Evolutionary conservation across 306 rosid species (phyloP).

Genomic region (Geum urbanum): DNA sequence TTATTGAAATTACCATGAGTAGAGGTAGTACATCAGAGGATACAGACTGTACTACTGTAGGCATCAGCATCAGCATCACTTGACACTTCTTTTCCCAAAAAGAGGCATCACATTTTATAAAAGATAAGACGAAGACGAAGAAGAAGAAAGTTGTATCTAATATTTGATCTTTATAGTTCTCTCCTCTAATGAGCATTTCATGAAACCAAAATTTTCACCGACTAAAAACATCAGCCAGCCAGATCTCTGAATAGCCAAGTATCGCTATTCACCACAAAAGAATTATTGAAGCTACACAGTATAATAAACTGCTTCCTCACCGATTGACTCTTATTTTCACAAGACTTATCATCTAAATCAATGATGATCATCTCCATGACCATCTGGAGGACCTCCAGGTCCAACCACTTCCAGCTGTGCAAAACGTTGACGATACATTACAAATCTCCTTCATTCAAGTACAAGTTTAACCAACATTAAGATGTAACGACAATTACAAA

Average conservation of each 20-base stretch:
- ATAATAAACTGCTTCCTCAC: constrained; percentile 6
- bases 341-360: constrained; percentile 21
- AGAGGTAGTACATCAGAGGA: neutral
- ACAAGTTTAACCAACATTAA: neutral
- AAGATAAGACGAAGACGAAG: no score
- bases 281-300: constrained; percentile 7
- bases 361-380: constrained; percentile 35
- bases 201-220: neutral
- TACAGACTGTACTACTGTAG: neutral
- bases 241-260: constrained; percentile 6
- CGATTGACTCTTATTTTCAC: constrained; percentile 15
- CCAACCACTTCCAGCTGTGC: constrained; percentile 47
- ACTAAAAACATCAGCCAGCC: neutral
- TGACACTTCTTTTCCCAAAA: no score
- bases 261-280: neutral
- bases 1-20: no score
- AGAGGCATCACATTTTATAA: neutral
- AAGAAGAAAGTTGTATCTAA: constrained; percentile 1
- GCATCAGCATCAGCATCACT: neutral
- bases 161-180: constrained; percentile 16
- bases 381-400: constrained; percentile 45
- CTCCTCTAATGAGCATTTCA: neutral
- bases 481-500: neutral
- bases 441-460: neutral
- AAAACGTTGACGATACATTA: constrained; percentile 4